Evolutionary conservation across 139 green algal genomes (phyloP), one percentile per base, ranked within the genome.

Genomic region (Chlorella sp.): DNA sequence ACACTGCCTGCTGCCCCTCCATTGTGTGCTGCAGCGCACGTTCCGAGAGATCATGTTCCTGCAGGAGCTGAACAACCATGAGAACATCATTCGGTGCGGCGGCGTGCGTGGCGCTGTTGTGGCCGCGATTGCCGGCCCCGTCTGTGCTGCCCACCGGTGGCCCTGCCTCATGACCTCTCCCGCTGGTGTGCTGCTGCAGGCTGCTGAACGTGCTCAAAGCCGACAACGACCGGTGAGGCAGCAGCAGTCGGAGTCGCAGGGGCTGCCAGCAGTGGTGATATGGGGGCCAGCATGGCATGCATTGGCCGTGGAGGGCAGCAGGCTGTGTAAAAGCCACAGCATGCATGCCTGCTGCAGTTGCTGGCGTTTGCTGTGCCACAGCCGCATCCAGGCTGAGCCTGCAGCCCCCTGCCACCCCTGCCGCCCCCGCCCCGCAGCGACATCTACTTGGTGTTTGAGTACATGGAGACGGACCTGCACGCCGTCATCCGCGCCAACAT

Each of bases 11-110:
- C 28, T 26, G 38, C 4, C 16, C 32, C 21, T 12, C 28, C 51
- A 26, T 63, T 1, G 32, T 13, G 2, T 51, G 39, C 56, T 87
- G 78, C 94, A 99, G 96, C 87, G 97, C n/a, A 99, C 96, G 0
- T 99, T 99, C 83, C 91, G 97, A 3, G 97, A 99, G 88, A 98
- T 99, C 72, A 99, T 99, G 96, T 99, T 99, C 85, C 90, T 99
- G 55, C 97, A 99, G 75, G 96, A 99, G 86, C 85, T 99, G 16
- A 96, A 94, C 85, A 95, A 94, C 82, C 96, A 98, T 74, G 94
- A 98, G 4, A 98, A 98, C 91, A 98, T 99, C 76, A 96, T 98
- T 85, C 93, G 90, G 95, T 97, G 39, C 36, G 87, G 36, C 39
- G 25, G 39, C 15, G 23, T 25, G 25, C 5, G 26, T 60, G 70